Percentiles rank a stretch among this genome's conserved stretches.
Conservation (phyloP, 768 basidiomycete genomes). For the Psilocybe cyanescens region DNA sequence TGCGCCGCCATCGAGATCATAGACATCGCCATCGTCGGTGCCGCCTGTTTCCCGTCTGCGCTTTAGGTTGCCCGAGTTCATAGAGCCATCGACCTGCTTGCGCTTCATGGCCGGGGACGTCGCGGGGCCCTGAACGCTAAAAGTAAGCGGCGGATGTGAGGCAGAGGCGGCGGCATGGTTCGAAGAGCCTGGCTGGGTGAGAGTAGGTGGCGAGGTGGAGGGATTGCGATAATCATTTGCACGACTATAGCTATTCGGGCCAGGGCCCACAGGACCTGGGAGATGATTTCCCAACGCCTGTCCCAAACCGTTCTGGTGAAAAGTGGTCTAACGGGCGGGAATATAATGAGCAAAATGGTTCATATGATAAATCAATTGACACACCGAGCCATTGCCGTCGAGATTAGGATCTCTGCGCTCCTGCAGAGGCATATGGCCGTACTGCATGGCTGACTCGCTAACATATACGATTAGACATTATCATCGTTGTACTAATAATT, state of each 20-base stretch:
- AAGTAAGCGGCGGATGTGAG: constrained; percentile 41
- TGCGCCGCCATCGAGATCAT: constrained; percentile 49
- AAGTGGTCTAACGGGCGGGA: constrained; percentile 44
- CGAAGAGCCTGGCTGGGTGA: constrained; percentile 33
- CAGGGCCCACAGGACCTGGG: constrained; percentile 32
- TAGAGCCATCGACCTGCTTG: constrained; percentile 49
- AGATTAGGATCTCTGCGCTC: constrained; percentile 59
- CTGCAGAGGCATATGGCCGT: constrained; percentile 56
- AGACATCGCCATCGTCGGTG: constrained; percentile 37
- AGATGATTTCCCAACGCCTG: constrained; percentile 64
- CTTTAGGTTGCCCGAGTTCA: constrained; percentile 41
- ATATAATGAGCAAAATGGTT: constrained; percentile 14
- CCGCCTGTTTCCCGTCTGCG: constrained; percentile 47
- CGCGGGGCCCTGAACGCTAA: constrained; percentile 33
- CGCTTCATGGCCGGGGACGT: constrained; percentile 51
- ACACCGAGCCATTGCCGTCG: constrained; percentile 59
- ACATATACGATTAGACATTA: constrained; percentile 6
- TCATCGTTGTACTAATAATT: not conserved
- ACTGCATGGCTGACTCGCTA: constrained; percentile 66
- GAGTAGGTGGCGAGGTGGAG: constrained; percentile 41
- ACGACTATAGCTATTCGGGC: constrained; percentile 27
- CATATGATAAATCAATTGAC: constrained; percentile 25
- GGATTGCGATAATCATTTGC: constrained; percentile 40
- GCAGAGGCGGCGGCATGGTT: constrained; percentile 34
- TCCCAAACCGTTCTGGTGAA: constrained; percentile 60